These are phyloP conservation scores for Bisporella sp. DNA, from an alignment of 2,329 filamentous ascomycete species.

Conservation along the genomic window DNA sequence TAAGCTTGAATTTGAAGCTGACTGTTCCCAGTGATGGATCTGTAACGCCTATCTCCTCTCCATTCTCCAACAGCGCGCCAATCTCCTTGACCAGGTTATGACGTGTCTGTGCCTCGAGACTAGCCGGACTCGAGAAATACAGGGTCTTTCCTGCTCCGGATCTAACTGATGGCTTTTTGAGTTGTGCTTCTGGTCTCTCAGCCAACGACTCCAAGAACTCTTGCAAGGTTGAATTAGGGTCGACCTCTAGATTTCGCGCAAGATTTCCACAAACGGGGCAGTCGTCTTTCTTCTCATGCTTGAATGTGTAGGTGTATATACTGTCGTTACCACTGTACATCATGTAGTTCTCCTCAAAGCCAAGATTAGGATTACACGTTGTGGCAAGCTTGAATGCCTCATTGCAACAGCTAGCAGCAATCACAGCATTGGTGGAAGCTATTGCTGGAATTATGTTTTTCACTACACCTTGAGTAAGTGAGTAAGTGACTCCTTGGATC, in stretches of 20 bases:
- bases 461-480: slow-evolving; percentile 92
- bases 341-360: slow-evolving; percentile 86
- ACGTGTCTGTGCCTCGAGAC: slow-evolving; percentile 77
- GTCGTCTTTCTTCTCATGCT: slow-evolving; percentile 88
- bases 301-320: slow-evolving; percentile 96
- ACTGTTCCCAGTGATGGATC: slow-evolving; percentile 71
- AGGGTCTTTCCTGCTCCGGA: slow-evolving; percentile 76
- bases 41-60: slow-evolving; percentile 85
- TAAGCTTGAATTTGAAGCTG: slow-evolving; percentile 26
- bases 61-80: slow-evolving; percentile 66
- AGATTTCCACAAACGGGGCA: slow-evolving; percentile 89
- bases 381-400: slow-evolving; percentile 94
- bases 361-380: slow-evolving; percentile 71
- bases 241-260: slow-evolving; percentile 66
- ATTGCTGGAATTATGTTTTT: slow-evolving; percentile 99
- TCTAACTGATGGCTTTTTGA: slow-evolving; percentile 87
- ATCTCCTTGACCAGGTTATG: slow-evolving; percentile 77
- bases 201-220: slow-evolving; percentile 83
- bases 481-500: slow-evolving; percentile 89
- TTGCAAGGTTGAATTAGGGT: slow-evolving; percentile 65
- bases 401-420: slow-evolving; percentile 92
- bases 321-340: slow-evolving; percentile 97
- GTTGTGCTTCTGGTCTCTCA: slow-evolving; percentile 77
- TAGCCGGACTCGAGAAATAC: slow-evolving; percentile 80
- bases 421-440: slow-evolving; percentile 93